phyloP scores from a whole-genome alignment of 495 filamentous ascomycete genomes.

The Alectoria sarmentosa region DNA sequence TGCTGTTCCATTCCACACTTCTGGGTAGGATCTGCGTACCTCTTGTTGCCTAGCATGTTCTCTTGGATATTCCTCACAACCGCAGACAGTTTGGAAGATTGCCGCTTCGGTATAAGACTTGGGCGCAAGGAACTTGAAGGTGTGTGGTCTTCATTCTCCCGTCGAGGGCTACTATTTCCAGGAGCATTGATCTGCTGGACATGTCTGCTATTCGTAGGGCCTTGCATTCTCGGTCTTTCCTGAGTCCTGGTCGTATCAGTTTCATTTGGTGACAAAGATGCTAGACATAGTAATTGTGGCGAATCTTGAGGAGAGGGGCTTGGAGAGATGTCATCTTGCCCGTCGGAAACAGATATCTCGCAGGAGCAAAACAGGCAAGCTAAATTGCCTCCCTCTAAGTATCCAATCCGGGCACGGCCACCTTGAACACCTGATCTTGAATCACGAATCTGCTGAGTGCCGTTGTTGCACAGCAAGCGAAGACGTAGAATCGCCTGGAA shows the following conservation, averaged over 20 bases:
- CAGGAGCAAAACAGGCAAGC: background rate
- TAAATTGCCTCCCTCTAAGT: background rate
- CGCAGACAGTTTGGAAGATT: background rate
- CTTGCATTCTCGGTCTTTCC: background rate
- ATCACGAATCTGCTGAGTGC: background rate
- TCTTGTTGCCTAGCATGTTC: background rate
- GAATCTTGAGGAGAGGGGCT: background rate
- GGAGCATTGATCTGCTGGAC: background rate
- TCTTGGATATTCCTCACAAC: background rate
- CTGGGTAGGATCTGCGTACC: background rate
- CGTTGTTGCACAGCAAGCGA: slow-evolving; percentile 9
- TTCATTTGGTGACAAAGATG: background rate
- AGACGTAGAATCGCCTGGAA: background rate
- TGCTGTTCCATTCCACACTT: background rate
- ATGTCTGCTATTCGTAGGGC: background rate
- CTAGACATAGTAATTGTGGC: background rate
- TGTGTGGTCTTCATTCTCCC: background rate
- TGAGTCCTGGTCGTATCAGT: background rate
- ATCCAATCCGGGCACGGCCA: background rate
- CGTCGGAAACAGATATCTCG: background rate
- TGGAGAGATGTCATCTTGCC: background rate
- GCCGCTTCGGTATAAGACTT: background rate
- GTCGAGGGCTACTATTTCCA: background rate
- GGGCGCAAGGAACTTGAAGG: background rate
- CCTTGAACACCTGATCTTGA: background rate